Conservation (phyloP, 2,329 filamentous ascomycete genomes). For the Fusarium solani-melongenae region DNA sequence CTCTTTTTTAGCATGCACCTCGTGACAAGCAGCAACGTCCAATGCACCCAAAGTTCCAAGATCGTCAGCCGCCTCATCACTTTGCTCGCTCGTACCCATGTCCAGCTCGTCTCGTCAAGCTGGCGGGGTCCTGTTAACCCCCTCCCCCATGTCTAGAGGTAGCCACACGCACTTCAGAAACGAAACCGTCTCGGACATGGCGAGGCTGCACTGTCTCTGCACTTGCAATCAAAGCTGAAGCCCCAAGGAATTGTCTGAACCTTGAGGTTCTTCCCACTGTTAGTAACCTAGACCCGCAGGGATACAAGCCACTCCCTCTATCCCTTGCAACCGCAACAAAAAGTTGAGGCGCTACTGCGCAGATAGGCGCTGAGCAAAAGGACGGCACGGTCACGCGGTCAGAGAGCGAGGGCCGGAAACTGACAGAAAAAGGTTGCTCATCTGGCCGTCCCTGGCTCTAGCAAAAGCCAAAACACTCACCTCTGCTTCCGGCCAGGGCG, state of each 20-base stretch:
- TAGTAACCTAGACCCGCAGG: not conserved
- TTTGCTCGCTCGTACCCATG: slow-evolving; percentile 11
- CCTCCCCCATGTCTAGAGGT: not conserved
- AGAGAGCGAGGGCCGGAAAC: slow-evolving; percentile 13
- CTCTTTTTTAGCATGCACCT: slow-evolving; percentile 27
- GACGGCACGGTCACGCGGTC: slow-evolving; percentile 11
- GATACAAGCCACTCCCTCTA: slow-evolving; percentile 1
- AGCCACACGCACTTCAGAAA: slow-evolving; percentile 12
- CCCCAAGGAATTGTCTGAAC: not conserved
- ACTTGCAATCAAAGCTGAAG: slow-evolving; percentile 13
- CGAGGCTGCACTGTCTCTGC: slow-evolving; percentile 11
- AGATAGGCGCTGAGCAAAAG: not conserved
- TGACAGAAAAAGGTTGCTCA: slow-evolving; percentile 17
- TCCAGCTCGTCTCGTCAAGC: slow-evolving; percentile 33
- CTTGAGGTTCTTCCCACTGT: slow-evolving; percentile 2
- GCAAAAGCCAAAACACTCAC: slow-evolving; percentile 30
- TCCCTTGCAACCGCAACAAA: slow-evolving; percentile 14
- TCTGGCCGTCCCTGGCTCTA: slow-evolving; percentile 10
- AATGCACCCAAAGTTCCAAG: slow-evolving; percentile 13
- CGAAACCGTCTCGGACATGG: slow-evolving; percentile 27
- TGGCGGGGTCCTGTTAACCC: not conserved
- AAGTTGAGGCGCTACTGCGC: not conserved
- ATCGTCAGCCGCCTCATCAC: slow-evolving; percentile 25
- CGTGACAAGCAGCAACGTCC: slow-evolving; percentile 24
- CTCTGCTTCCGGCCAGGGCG: slow-evolving; percentile 17